Evolutionary conservation across 345 rosid genomes (phyloP), one percentile per base, ranked within the genome.

Genomic region (Gossypioides kirkii): DNA sequence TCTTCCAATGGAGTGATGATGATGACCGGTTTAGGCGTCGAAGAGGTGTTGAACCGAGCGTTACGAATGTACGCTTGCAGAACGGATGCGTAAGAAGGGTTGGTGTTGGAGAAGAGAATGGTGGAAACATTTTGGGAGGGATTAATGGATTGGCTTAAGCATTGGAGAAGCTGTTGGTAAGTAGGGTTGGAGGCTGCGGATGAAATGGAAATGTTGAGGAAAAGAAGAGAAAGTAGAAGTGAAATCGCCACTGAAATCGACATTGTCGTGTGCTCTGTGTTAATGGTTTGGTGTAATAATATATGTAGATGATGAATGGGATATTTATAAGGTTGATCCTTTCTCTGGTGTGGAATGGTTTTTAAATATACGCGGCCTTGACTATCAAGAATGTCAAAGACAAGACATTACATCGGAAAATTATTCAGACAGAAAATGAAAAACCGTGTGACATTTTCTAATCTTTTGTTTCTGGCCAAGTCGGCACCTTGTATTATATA

Each of bases 31-130:
- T 55, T 55, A 20, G 28, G 60, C 5, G 60, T 55, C 10, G 12
- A 9, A 22, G 60, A 55, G 26, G 60, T 72, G 52, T 87, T 89
- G 85, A 82, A 80, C 7, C 90, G 85, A 0, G 90, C 81, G 46
- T 88, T 88, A 55, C 61, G 61, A 9, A 55, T 55, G 28, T 55
- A 55, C 4, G 61, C 61, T 10, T 9, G 61, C 61, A 55, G 22
- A 2, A 55, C 61, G 16, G 61, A 55, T 11, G 14, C 61, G 25
- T 55, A 55, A 5, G 61, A 22, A 22, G 61, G 61, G 14, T 55
- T 55, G 61, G 28, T 20, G 28, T 22, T 55, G 2, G 61, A 55
- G 61, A 55, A 55, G 12, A 55, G 61, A 55, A 55, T 55, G 16
- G 4, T 20, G 14, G 61, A 55, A 10, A 11, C 61, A 22, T 55